Percentiles rank a stretch among this genome's conserved stretches.
phyloP scores from a whole-genome alignment of 768 basidiomycete genomes.

The Trametes cinnabarina region DNA sequence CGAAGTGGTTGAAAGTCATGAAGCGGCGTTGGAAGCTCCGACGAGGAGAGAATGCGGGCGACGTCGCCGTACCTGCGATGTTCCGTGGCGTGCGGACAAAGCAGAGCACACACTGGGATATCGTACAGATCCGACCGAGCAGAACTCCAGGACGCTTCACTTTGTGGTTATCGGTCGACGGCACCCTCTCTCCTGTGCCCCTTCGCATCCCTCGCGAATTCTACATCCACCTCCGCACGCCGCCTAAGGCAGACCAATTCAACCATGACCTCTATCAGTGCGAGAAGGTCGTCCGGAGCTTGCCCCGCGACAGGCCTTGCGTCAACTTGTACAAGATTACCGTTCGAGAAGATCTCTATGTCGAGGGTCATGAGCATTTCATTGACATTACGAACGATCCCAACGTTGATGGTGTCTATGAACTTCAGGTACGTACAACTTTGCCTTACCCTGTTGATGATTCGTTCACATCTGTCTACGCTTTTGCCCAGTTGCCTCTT shows the following conservation, averaged over 20 bases:
- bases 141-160: slow-evolving; percentile 77
- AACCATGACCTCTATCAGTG: slow-evolving; percentile 63
- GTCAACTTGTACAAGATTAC: slow-evolving; percentile 79
- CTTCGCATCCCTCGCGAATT: slow-evolving; percentile 89
- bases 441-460: background rate
- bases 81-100: slow-evolving; percentile 61
- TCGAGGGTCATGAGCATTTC: slow-evolving; percentile 86
- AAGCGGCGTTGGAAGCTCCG: slow-evolving; percentile 72
- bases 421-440: slow-evolving; percentile 66
- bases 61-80: slow-evolving; percentile 62
- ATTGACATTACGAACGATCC: slow-evolving; percentile 91
- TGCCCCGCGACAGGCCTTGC: slow-evolving; percentile 78
- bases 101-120: slow-evolving; percentile 74
- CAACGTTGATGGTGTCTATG: slow-evolving; percentile 92
- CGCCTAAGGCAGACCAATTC: slow-evolving; percentile 66
- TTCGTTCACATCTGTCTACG: background rate
- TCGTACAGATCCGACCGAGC: slow-evolving; percentile 84
- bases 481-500: slow-evolving; percentile 66
- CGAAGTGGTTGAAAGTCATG: slow-evolving; percentile 75
- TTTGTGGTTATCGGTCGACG: slow-evolving; percentile 84
- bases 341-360: slow-evolving; percentile 81
- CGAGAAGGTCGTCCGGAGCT: slow-evolving; percentile 69
- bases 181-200: slow-evolving; percentile 73
- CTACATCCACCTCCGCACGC: slow-evolving; percentile 83
- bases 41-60: slow-evolving; percentile 47